Evolutionary conservation across 2,329 filamentous ascomycete species (phyloP).

Genomic region (Zasmidium citrigriseum): DNA sequence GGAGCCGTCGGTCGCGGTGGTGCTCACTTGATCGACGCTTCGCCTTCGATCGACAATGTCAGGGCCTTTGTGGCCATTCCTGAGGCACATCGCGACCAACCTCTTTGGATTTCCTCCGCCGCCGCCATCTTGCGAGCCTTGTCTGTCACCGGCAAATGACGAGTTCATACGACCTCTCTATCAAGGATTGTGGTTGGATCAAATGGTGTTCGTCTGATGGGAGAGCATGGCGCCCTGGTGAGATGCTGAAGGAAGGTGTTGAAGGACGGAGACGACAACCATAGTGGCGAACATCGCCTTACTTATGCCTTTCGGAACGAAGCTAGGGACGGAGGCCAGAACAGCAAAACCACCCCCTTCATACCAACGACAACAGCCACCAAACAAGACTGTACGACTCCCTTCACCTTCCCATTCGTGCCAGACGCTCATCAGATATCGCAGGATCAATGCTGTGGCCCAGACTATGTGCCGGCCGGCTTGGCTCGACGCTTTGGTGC

Average conservation of each 20-base stretch:
- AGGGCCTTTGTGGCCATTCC: neutral
- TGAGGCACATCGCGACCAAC: neutral
- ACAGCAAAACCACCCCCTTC: neutral
- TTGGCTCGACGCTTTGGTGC: neutral
- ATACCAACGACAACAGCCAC: neutral
- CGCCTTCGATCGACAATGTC: neutral
- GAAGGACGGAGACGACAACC: neutral
- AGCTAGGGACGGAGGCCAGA: no score
- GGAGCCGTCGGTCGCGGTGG: neutral
- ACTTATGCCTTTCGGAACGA: neutral
- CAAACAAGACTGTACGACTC: neutral
- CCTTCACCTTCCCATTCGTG: neutral
- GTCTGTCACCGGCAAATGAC: neutral
- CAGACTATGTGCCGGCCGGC: neutral
- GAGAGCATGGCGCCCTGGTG: neutral
- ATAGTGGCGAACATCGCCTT: neutral
- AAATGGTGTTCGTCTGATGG: neutral
- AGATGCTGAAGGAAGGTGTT: neutral
- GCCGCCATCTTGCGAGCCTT: neutral
- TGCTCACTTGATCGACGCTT: neutral
- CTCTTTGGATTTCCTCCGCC: neutral
- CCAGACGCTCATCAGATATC: neutral
- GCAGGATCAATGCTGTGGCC: conserved; percentile 1
- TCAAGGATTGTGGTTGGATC: neutral
- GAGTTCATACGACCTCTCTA: neutral